phyloP scores from a whole-genome alignment of 2,329 filamentous ascomycete species.

The Fulvia fulva region DNA sequence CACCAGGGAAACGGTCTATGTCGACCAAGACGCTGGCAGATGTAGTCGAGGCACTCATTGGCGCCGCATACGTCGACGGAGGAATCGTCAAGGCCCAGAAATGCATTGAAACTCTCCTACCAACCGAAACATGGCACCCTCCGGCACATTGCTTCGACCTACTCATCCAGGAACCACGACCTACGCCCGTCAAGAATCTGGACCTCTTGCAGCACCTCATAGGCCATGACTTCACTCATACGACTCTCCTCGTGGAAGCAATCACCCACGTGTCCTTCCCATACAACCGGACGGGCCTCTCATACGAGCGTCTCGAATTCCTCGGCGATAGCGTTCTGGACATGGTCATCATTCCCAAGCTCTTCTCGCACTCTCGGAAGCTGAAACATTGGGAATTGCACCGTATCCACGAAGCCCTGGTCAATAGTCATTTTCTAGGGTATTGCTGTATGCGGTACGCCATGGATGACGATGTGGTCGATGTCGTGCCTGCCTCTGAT shows the following conservation, averaged over 20 bases:
- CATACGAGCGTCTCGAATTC: conserved; percentile 78
- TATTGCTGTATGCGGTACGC: conserved; percentile 65
- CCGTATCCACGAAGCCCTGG: conserved; percentile 67
- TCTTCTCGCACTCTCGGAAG: conserved; percentile 52
- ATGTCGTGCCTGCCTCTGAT: conserved; percentile 13
- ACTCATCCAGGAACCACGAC: conserved; percentile 42
- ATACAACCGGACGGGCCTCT: conserved; percentile 42
- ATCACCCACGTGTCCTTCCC: conserved; percentile 62
- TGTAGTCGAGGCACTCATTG: conserved; percentile 80
- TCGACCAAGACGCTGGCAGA: conserved; percentile 82
- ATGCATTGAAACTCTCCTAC: conserved; percentile 65
- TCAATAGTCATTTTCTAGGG: conserved; percentile 75
- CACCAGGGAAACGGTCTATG: conserved; percentile 40
- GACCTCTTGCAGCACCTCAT: conserved; percentile 60
- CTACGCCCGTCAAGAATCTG: conserved; percentile 42
- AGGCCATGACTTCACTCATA: conserved; percentile 67
- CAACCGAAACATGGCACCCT: conserved; percentile 41
- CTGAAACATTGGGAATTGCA: conserved; percentile 65
- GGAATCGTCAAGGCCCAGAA: conserved; percentile 59
- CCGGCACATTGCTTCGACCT: conserved; percentile 9
- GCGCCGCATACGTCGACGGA: conserved; percentile 67
- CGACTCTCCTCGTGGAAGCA: conserved; percentile 68
- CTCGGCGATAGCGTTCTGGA: conserved; percentile 84
- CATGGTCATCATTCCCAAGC: conserved; percentile 62
- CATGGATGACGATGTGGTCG: conserved; percentile 34